Evolutionary conservation across 2,329 filamentous ascomycete genomes (phyloP).

Genomic region (Penicillium verrucosum): DNA sequence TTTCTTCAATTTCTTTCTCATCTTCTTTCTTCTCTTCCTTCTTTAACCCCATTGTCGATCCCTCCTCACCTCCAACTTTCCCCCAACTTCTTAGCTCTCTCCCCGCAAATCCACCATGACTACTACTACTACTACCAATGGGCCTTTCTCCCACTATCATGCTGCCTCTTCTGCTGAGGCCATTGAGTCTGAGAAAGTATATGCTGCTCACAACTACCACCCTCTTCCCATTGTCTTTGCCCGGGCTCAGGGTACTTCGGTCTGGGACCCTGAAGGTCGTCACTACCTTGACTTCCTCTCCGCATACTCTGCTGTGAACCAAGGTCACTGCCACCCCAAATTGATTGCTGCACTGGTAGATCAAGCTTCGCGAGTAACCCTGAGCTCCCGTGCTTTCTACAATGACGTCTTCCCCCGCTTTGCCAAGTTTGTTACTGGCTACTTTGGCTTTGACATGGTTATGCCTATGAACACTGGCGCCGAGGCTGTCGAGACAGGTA

Average conservation of each 20-base stretch:
- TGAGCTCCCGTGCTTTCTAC: slow-evolving; percentile 93
- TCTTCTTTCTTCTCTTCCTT: not conserved
- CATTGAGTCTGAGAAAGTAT: slow-evolving; percentile 76
- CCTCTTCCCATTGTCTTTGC: slow-evolving; percentile 92
- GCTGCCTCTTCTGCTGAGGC: slow-evolving; percentile 73
- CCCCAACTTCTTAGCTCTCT: slow-evolving; percentile 3
- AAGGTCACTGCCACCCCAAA: slow-evolving; percentile 96
- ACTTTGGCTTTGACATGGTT: slow-evolving; percentile 97
- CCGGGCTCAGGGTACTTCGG: slow-evolving; percentile 75
- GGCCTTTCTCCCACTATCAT: slow-evolving; percentile 57
- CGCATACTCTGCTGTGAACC: slow-evolving; percentile 96
- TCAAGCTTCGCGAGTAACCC: slow-evolving; percentile 82
- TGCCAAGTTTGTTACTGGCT: slow-evolving; percentile 82
- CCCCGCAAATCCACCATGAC: slow-evolving; percentile 34
- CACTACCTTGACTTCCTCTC: slow-evolving; percentile 98
- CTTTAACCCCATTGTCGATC: slow-evolving; percentile 10
- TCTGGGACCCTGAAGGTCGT: slow-evolving; percentile 95
- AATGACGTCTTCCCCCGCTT: slow-evolving; percentile 98
- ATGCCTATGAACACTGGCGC: slow-evolving; percentile 97
- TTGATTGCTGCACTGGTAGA: slow-evolving; percentile 85
- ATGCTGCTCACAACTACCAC: slow-evolving; percentile 97
- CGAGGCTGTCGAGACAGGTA: slow-evolving; percentile 90
- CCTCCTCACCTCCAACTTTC: slow-evolving; percentile 14
- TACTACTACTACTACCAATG: slow-evolving; percentile 42
- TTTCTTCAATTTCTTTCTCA: not conserved